Percentiles rank a stretch among this genome's conserved stretches.
phyloP scores from a whole-genome alignment of 176 grass and related monocot species.

The Cymbopogon citratus region DNA sequence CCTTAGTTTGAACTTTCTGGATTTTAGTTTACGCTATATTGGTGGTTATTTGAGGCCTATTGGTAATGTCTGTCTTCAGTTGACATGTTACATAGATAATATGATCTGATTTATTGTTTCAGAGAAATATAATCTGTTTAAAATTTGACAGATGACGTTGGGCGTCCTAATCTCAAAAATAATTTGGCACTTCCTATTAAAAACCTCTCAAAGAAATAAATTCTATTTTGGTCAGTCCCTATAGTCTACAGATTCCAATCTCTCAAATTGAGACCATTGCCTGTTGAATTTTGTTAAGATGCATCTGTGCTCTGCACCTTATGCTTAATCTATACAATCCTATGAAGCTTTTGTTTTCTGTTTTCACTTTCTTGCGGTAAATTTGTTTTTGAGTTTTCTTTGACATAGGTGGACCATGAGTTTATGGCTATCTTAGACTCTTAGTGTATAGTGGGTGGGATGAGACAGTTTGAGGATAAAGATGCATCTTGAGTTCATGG shows the following conservation, averaged over 20 bases:
- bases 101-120: constrained; percentile 3
- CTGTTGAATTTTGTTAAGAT: neutral
- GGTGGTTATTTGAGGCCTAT: neutral
- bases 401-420: constrained; percentile 3
- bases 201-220: neutral
- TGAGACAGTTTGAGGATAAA: neutral
- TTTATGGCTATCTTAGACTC: neutral
- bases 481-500: neutral
- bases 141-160: neutral
- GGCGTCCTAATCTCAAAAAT: neutral
- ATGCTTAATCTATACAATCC: neutral
- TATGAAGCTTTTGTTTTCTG: neutral
- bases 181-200: neutral
- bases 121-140: constrained; percentile 2
- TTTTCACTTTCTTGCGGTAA: neutral
- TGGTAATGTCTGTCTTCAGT: neutral
- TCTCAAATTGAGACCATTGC: neutral
- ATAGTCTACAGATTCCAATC: neutral
- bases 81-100: neutral
- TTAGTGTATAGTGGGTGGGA: neutral
- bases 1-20: no score
- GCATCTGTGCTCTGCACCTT: neutral
- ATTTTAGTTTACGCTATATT: no score
- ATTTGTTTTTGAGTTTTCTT: neutral
- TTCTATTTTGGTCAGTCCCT: neutral